Percentiles rank a stretch among this genome's conserved stretches.
Evolutionary conservation across 2,329 filamentous ascomycete species (phyloP).

Genomic region (Cordyceps tenuipes): DNA sequence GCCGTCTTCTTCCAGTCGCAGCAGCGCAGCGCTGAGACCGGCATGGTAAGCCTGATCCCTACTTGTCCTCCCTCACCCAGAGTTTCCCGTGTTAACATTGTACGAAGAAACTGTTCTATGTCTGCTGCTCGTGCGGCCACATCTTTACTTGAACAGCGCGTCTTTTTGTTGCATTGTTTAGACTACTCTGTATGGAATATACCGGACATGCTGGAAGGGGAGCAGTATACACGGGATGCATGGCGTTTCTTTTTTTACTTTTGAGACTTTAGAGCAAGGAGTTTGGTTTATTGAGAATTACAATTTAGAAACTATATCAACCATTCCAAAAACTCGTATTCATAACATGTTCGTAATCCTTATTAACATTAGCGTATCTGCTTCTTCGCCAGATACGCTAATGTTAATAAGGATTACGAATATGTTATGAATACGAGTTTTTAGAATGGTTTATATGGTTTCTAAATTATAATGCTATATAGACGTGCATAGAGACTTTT

Average conservation of each 20-base stretch:
- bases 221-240: too few relatives aligned
- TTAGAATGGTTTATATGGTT: too few relatives aligned
- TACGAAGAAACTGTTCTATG: slow-evolving; percentile 76
- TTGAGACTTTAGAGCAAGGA: background rate
- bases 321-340: too few relatives aligned
- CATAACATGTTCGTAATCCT: too few relatives aligned
- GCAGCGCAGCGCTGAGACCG: slow-evolving; percentile 91
- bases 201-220: background rate
- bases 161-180: slow-evolving; percentile 18
- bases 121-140: slow-evolving; percentile 88
- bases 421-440: too few relatives aligned
- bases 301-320: too few relatives aligned
- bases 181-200: slow-evolving; percentile 7
- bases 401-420: too few relatives aligned
- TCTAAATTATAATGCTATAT: too few relatives aligned
- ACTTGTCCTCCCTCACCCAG: background rate
- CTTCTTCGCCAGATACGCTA: too few relatives aligned
- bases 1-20: slow-evolving; percentile 99
- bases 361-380: too few relatives aligned
- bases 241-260: background rate
- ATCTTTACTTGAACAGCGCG: slow-evolving; percentile 55
- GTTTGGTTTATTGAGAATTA: too few relatives aligned
- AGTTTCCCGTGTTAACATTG: slow-evolving; percentile 1
- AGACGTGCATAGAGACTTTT: too few relatives aligned
- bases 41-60: slow-evolving; percentile 66